phyloP scores from a whole-genome alignment of 129 eudicot genomes.

The Flaveria bidentis region DNA sequence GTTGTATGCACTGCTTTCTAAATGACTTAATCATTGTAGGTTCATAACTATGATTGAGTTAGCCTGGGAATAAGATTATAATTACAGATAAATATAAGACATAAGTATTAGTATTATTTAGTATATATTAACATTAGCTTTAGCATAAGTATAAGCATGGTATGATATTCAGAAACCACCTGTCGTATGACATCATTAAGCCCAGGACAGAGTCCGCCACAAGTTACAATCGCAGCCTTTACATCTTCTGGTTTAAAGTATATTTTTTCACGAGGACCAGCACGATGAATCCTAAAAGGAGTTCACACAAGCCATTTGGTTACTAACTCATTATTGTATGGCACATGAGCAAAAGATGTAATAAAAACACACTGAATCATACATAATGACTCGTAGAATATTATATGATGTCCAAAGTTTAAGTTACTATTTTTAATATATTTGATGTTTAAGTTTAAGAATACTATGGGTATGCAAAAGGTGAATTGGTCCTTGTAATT shows the following conservation, averaged over 20 bases:
- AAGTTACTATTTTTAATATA: background rate
- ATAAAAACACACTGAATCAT: background rate
- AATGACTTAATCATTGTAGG: background rate
- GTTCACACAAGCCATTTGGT: conserved; percentile 19
- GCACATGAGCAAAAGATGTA: conserved; percentile 4
- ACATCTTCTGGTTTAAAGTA: conserved; percentile 93
- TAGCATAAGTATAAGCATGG: background rate
- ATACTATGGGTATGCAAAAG: background rate
- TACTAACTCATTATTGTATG: background rate
- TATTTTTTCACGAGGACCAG: conserved; percentile 96
- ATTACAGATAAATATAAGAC: background rate
- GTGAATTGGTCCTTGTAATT: background rate
- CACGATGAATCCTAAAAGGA: conserved; percentile 91
- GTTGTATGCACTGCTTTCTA: background rate
- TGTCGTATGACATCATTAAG: conserved; percentile 94
- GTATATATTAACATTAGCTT: background rate
- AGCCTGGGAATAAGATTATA: background rate
- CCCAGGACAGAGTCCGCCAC: conserved; percentile 99
- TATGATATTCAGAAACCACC: conserved; percentile 38
- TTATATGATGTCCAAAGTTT: background rate
- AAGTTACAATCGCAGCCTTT: conserved; percentile 92
- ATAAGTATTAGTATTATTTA: background rate
- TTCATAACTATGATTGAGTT: background rate
- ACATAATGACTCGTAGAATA: background rate
- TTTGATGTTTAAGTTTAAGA: background rate